phyloP scores from a whole-genome alignment of 75 land plant genomes.

The Azolla pinnata region DNA sequence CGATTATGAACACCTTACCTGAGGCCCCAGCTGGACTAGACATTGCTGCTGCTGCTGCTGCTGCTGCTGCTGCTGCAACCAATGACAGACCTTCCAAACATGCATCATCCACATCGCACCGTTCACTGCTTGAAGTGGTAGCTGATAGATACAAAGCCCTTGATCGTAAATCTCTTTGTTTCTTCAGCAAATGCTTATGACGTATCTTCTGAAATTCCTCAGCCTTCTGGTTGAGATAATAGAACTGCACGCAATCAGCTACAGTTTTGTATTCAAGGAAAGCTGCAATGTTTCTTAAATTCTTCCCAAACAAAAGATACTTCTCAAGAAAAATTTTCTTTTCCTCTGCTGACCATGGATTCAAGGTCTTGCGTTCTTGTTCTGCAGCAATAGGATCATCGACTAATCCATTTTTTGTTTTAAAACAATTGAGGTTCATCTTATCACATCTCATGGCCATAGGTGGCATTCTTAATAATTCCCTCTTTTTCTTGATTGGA shows the following conservation, averaged over 20 bases:
- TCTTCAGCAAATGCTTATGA: conserved; percentile 27
- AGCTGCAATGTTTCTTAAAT: conserved; percentile 33
- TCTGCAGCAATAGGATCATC: conserved; percentile 39
- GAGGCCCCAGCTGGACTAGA: conserved; percentile 4
- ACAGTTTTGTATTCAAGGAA: conserved; percentile 39
- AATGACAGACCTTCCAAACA: neutral
- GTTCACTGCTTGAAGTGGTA: conserved; percentile 13
- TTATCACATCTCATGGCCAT: conserved; percentile 27
- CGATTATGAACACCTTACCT: neutral
- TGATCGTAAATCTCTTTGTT: conserved; percentile 25
- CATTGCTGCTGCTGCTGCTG: conserved; percentile 10
- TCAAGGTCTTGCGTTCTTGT: conserved; percentile 28
- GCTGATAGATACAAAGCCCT: conserved; percentile 19
- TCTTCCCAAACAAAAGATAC: conserved; percentile 27
- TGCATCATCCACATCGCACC: conserved; percentile 3
- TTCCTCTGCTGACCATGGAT: conserved; percentile 44
- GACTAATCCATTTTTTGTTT: conserved; percentile 28
- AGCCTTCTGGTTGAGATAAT: conserved; percentile 37
- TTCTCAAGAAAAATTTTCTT: conserved; percentile 34
- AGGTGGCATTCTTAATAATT: conserved; percentile 34
- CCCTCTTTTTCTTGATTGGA: conserved; percentile 15
- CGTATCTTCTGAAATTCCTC: conserved; percentile 38
- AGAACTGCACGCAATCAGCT: conserved; percentile 44
- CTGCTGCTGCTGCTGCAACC: conserved; percentile 3
- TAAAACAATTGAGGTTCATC: conserved; percentile 12